phyloP scores from a whole-genome alignment of 2,329 filamentous ascomycete species.

The Apiospora malaysiana region DNA sequence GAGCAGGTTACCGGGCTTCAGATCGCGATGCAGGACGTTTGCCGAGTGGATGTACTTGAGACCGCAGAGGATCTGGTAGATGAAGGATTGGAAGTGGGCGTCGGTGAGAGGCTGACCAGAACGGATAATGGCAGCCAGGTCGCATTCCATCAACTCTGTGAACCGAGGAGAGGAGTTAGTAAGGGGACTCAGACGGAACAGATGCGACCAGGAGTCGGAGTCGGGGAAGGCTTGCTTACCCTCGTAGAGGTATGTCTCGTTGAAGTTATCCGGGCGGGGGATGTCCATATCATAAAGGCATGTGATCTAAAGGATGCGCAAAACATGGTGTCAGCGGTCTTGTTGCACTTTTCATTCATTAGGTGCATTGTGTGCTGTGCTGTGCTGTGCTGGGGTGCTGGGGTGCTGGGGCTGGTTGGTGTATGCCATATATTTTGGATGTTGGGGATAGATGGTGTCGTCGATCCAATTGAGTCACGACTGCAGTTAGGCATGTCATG shows the following conservation, averaged over 20 bases:
- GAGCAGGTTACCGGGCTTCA: constrained; percentile 96
- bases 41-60: constrained; percentile 99
- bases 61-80: constrained; percentile 99
- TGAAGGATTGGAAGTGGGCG: constrained; percentile 99
- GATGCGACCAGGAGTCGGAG: background rate
- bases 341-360: constrained; percentile 3
- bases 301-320: constrained; percentile 75
- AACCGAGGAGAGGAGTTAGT: constrained; percentile 11
- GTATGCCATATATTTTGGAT: no score
- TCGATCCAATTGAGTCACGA: background rate
- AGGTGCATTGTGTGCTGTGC: background rate
- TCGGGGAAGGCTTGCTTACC: constrained; percentile 63
- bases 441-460: background rate
- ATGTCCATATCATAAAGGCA: constrained; percentile 99
- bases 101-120: constrained; percentile 97
- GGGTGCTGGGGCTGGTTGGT: no score
- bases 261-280: constrained; percentile 95
- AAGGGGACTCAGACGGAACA: constrained; percentile 18
- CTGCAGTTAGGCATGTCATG: background rate
- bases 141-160: constrained; percentile 97
- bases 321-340: constrained; percentile 43
- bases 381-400: no score
- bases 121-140: constrained; percentile 95
- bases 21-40: constrained; percentile 93
- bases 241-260: constrained; percentile 98